phyloP scores from a whole-genome alignment of 2,329 filamentous ascomycete species.

The Trichoderma koningii region DNA sequence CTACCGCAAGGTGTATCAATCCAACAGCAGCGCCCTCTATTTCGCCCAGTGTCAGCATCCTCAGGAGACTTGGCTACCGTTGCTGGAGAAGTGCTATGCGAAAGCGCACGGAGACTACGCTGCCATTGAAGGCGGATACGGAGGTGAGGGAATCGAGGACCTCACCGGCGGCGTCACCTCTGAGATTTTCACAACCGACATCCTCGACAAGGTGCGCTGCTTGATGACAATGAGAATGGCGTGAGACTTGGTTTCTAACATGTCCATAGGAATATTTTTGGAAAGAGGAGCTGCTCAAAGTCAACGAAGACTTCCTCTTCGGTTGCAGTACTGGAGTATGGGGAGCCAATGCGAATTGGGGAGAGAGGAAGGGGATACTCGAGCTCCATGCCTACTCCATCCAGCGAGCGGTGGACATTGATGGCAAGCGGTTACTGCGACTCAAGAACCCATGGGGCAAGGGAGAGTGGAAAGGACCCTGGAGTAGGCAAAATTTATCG shows the following conservation, averaged over 20 bases:
- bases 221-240: not conserved
- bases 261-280: conserved; percentile 59
- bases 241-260: not conserved
- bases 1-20: conserved; percentile 71
- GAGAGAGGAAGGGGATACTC: conserved; percentile 57
- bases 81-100: conserved; percentile 78
- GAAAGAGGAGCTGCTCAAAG: conserved; percentile 74
- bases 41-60: conserved; percentile 74
- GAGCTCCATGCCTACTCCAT: conserved; percentile 64
- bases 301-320: conserved; percentile 77
- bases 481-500: conserved; percentile 50
- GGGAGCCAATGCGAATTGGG: conserved; percentile 33
- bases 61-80: conserved; percentile 78
- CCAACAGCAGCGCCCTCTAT: conserved; percentile 72
- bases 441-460: conserved; percentile 79
- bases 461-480: conserved; percentile 77
- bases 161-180: conserved; percentile 67
- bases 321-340: conserved; percentile 55
- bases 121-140: conserved; percentile 72
- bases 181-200: conserved; percentile 66
- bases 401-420: conserved; percentile 58
- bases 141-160: conserved; percentile 61
- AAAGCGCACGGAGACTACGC: conserved; percentile 80
- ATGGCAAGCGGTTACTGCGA: conserved; percentile 63
- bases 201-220: conserved; percentile 67